These are phyloP conservation scores for Zasmidium angulare DNA, from an alignment of 2,329 filamentous ascomycete genomes.

Conservation along the genomic window DNA sequence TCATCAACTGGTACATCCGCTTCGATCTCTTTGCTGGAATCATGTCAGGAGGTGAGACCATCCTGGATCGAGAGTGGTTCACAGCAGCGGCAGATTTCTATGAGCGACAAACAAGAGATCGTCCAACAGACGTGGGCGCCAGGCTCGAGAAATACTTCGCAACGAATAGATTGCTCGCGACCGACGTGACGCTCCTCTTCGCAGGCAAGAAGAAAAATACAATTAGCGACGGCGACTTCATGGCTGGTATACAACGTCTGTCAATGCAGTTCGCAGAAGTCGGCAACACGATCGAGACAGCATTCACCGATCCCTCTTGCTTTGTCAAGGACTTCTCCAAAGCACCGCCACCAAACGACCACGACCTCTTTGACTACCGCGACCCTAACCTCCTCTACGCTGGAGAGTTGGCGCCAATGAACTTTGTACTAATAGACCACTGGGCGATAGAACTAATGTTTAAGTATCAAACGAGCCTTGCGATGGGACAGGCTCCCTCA, in stretches of 20 bases:
- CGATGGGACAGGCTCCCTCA: constrained; percentile 48
- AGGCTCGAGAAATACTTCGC: constrained; percentile 64
- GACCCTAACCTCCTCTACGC: constrained; percentile 67
- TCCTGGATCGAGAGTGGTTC: constrained; percentile 78
- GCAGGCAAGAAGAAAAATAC: constrained; percentile 65
- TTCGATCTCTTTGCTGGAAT: constrained; percentile 85
- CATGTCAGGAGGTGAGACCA: constrained; percentile 74
- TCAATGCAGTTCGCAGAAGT: constrained; percentile 51
- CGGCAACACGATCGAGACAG: constrained; percentile 56
- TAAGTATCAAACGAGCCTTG: constrained; percentile 66
- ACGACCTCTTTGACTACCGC: constrained; percentile 74
- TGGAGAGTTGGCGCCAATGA: constrained; percentile 71
- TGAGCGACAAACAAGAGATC: constrained; percentile 54
- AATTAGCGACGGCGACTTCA: constrained; percentile 66
- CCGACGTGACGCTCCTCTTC: constrained; percentile 78
- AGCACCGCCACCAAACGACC: constrained; percentile 44
- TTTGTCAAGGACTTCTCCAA: constrained; percentile 65
- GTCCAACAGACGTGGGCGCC: constrained; percentile 64
- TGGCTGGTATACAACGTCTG: constrained; percentile 54
- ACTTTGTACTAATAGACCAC: constrained; percentile 73
- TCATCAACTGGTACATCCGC: constrained; percentile 84
- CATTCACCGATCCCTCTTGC: constrained; percentile 61
- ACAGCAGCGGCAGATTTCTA: constrained; percentile 63
- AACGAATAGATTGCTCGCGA: constrained; percentile 68
- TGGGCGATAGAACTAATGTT: constrained; percentile 79